phyloP scores from a whole-genome alignment of 1,139 yeast genomes.

The Taphrina deformans region DNA sequence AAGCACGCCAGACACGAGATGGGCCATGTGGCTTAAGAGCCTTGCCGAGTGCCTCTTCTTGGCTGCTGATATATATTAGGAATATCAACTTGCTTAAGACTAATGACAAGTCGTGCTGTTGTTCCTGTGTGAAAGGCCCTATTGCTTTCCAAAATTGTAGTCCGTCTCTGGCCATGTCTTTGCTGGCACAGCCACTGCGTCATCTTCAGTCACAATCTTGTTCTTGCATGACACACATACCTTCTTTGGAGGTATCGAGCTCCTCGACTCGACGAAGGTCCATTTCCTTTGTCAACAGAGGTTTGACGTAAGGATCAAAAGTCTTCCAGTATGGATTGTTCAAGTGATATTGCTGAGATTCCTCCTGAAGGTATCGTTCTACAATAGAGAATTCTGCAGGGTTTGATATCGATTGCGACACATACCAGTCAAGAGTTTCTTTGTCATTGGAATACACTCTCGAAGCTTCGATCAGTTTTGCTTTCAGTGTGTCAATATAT shows the following conservation, averaged over 20 bases:
- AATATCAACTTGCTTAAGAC: no score
- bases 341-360: constrained; percentile 26
- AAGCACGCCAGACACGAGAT: neutral
- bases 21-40: neutral
- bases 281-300: constrained; percentile 27
- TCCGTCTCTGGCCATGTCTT: constrained; percentile 25
- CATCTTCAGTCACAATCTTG: neutral
- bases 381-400: constrained; percentile 30
- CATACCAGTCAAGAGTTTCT: constrained; percentile 26
- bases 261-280: constrained; percentile 28
- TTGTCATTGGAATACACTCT: constrained; percentile 20
- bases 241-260: constrained; percentile 26
- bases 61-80: no score
- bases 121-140: no score
- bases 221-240: neutral
- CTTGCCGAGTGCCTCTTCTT: neutral
- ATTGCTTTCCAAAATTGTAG: neutral
- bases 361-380: constrained; percentile 20
- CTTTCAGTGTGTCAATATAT: constrained; percentile 18
- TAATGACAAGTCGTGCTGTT: no score
- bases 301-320: constrained; percentile 29
- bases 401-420: constrained; percentile 8
- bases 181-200: constrained; percentile 16
- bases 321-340: constrained; percentile 32
- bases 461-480: constrained; percentile 26